phyloP scores from a whole-genome alignment of 306 rosid species.

The Aeschynomene evenia region DNA sequence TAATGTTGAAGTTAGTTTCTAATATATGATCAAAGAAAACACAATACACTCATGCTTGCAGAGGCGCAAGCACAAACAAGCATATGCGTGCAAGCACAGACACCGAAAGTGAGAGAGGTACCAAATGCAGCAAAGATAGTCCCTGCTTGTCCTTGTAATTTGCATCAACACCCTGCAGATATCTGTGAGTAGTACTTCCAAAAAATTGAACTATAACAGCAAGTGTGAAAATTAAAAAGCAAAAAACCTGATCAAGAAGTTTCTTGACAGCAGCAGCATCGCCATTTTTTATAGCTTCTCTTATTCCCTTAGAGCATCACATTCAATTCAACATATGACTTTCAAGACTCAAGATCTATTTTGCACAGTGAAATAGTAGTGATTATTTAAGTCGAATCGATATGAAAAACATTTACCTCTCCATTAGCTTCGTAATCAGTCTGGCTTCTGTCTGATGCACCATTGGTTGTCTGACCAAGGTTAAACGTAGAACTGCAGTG shows the following conservation, averaged over 20 bases:
- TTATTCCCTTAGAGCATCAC: slow-evolving; percentile 62
- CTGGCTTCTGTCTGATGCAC: slow-evolving; percentile 38
- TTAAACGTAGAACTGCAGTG: slow-evolving; percentile 62
- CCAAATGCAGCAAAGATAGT: slow-evolving; percentile 86
- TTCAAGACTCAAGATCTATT: slow-evolving; percentile 17
- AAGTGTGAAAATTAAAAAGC: slow-evolving; percentile 3
- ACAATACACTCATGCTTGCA: slow-evolving; percentile 13
- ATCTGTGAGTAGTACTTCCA: slow-evolving; percentile 33
- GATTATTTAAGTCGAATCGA: slow-evolving; percentile 27
- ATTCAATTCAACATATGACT: slow-evolving; percentile 29
- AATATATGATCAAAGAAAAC: slow-evolving; percentile 11
- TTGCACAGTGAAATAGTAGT: slow-evolving; percentile 10
- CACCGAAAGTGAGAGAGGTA: slow-evolving; percentile 39
- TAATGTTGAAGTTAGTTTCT: slow-evolving; percentile 30
- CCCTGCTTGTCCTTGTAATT: slow-evolving; percentile 96
- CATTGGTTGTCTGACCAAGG: slow-evolving; percentile 49
- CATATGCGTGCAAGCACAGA: neutral
- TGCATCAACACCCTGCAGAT: slow-evolving; percentile 89
- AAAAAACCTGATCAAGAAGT: slow-evolving; percentile 78
- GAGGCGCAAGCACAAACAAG: neutral
- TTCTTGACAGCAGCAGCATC: slow-evolving; percentile 77
- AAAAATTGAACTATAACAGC: neutral
- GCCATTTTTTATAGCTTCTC: slow-evolving; percentile 96
- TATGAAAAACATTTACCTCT: slow-evolving; percentile 56
- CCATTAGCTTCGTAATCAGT: slow-evolving; percentile 74